phyloP scores from a whole-genome alignment of 2,329 filamentous ascomycete species.

The Grosmannia huntii region DNA sequence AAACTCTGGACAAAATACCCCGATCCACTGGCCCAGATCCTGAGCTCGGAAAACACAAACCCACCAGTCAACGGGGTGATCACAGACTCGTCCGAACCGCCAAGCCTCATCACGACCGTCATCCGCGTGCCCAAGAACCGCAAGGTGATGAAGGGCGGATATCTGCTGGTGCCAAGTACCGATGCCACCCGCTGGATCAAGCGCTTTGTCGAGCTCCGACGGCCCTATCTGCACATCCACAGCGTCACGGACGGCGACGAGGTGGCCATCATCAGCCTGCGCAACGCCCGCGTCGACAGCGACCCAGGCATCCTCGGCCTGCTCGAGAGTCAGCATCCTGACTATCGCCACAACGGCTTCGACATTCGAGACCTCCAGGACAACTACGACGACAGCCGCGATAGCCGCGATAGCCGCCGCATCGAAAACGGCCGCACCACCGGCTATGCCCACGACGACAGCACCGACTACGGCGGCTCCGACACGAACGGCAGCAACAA shows the following conservation, averaged over 20 bases:
- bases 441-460: not conserved
- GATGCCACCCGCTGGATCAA: conserved; percentile 78
- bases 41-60: conserved; percentile 49
- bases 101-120: conserved; percentile 62
- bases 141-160: conserved; percentile 71
- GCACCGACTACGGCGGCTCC: not conserved
- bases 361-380: not conserved
- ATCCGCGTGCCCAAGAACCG: conserved; percentile 71
- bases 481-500: not conserved
- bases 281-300: conserved; percentile 83
- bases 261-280: conserved; percentile 75
- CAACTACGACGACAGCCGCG: not conserved
- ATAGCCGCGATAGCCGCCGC: not conserved
- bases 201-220: conserved; percentile 81
- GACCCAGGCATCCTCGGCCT: conserved; percentile 77
- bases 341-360: conserved; percentile 4
- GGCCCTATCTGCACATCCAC: conserved; percentile 87
- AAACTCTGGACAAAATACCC: conserved; percentile 52
- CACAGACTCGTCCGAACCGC: conserved; percentile 33
- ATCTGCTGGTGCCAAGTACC: conserved; percentile 72
- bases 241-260: conserved; percentile 78
- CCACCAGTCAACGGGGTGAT: conserved; percentile 53
- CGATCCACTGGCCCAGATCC: conserved; percentile 40
- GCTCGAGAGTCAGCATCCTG: conserved; percentile 32
- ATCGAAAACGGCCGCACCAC: conserved; percentile 7